Evolutionary conservation across 2,329 filamentous ascomycete genomes (phyloP).

Genomic region (Alternaria triticina): DNA sequence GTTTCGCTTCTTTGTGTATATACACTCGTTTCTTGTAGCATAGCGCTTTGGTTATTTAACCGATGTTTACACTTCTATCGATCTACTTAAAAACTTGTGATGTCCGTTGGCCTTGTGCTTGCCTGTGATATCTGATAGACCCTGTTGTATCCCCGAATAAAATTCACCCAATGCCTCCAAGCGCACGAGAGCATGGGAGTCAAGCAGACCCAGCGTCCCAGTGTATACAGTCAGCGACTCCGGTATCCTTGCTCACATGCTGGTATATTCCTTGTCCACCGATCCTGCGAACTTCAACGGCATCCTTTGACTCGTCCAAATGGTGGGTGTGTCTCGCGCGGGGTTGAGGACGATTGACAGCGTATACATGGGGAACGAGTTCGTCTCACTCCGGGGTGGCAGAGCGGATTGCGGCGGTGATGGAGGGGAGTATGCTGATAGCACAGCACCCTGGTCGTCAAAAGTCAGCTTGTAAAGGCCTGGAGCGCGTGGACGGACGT

Average conservation of each 20-base stretch:
- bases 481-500: background rate
- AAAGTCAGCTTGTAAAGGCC: too few relatives aligned
- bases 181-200: too few relatives aligned
- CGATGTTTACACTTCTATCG: background rate
- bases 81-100: background rate
- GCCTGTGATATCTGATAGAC: background rate
- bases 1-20: constrained; percentile 27
- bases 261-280: too few relatives aligned
- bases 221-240: background rate
- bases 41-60: constrained; percentile 8
- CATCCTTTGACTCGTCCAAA: background rate
- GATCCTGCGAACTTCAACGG: background rate
- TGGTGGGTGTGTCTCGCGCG: too few relatives aligned
- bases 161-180: background rate
- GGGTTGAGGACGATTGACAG: background rate
- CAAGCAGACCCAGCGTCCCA: background rate
- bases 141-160: background rate
- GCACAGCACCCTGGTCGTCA: background rate
- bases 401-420: background rate
- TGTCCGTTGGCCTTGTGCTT: background rate
- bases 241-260: too few relatives aligned
- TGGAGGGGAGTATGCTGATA: background rate
- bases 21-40: constrained; percentile 19
- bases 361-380: background rate
- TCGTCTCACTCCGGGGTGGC: background rate